Evolutionary conservation across 2,329 filamentous ascomycete species (phyloP), one percentile per base, ranked within the genome.

Genomic region (Aspergillus hiratsukae): DNA sequence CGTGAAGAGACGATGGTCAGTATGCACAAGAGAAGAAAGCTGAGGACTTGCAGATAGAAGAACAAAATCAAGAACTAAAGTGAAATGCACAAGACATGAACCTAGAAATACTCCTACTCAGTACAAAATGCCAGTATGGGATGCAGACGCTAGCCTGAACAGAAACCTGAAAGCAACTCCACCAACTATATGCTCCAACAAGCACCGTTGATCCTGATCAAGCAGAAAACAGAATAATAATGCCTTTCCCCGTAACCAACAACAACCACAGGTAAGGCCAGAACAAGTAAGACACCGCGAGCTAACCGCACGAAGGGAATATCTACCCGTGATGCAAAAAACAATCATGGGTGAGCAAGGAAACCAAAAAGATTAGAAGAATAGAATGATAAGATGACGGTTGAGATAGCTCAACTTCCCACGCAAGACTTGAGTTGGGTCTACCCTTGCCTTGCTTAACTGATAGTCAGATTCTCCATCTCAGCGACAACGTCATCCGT

Each of bases 401-500:
- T 46, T 50, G 43, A 31, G 28, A 27, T 54, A 59, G 54, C 51
- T 49, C 17, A 53, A 41, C 27, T 50, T 51, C 17, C 51, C 51
- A 55, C 48, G 23, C 48, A 55, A n/a, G 46, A 17, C 25, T 21
- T 28, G 21, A 48, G 29, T 48, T n/a, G 28, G 21, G 35, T 45
- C 35, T 23, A 19, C 14, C 28, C 14, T 27, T 21, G n/a, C 28
- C 23, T 48, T 49, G 51, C 31, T 56, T 59, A 70, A 55, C 62
- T 64, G 49, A 68, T 56, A 25, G 64, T 56, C 48, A 69, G 54
- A 35, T 58, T 65, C 49, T 58, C 61, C 52, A 68, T 62, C 48
- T 69, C 66, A 57, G 66, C 58, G n/a, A 65, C 67, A 50, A 63
- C 59, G 7, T 62, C 61, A 52, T 60, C 55, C 14, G 61, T 49